Evolutionary conservation across 441 rosid genomes (phyloP).

Genomic region (Erodium moschatum): DNA sequence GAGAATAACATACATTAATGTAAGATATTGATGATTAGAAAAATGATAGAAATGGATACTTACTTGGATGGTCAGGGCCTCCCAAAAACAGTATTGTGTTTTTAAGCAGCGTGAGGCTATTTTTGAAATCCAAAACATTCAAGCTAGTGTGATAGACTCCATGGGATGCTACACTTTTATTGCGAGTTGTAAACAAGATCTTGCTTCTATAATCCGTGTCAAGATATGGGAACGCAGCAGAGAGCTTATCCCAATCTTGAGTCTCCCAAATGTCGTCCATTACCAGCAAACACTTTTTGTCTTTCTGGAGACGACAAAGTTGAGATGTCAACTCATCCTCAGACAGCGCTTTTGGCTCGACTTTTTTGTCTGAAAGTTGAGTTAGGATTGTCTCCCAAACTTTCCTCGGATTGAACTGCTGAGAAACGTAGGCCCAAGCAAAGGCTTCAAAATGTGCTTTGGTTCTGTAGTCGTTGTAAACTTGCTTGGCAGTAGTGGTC

Average conservation of each 20-base stretch:
- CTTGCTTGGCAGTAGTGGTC: slow-evolving; percentile 26
- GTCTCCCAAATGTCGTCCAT: slow-evolving; percentile 30
- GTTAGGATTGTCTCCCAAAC: slow-evolving; percentile 28
- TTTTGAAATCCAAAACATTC: neutral
- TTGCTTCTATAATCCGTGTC: neutral
- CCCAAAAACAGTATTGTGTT: too few species aligned
- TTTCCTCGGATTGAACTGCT: slow-evolving; percentile 26
- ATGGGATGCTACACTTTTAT: neutral
- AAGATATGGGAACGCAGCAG: neutral
- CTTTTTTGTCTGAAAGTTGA: slow-evolving; percentile 18
- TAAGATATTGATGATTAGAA: too few species aligned
- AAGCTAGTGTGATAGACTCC: neutral
- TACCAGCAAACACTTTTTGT: too few species aligned
- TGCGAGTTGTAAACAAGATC: neutral
- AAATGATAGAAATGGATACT: too few species aligned
- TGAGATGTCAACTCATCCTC: too few species aligned
- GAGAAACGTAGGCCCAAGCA: slow-evolving; percentile 33
- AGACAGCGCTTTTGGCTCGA: too few species aligned
- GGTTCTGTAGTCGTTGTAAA: slow-evolving; percentile 21
- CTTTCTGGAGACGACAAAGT: too few species aligned
- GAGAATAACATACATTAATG: too few species aligned
- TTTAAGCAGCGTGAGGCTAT: neutral
- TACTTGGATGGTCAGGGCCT: too few species aligned
- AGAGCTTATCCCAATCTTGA: neutral
- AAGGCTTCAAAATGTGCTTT: slow-evolving; percentile 26